These are phyloP conservation scores for Urtica urens DNA, from an alignment of 306 rosid genomes.

Conservation along the genomic window DNA sequence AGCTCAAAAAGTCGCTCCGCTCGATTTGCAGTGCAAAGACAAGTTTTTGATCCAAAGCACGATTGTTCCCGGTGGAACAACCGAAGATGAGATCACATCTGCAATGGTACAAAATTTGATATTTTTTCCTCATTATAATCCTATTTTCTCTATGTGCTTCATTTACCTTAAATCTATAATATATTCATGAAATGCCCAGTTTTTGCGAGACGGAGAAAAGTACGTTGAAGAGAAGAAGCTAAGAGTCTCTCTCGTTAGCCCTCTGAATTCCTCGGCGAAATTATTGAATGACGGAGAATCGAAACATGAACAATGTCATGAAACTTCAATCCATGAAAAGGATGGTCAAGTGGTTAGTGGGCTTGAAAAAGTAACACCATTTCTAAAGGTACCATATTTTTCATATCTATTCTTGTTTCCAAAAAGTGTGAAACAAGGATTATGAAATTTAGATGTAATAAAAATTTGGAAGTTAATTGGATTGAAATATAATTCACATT, in stretches of 20 bases:
- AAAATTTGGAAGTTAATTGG: too few species aligned
- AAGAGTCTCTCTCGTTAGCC: slow-evolving; percentile 50
- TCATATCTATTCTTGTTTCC: too few species aligned
- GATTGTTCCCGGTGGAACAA: slow-evolving; percentile 44
- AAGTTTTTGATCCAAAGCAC: slow-evolving; percentile 78
- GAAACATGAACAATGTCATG: slow-evolving; percentile 46
- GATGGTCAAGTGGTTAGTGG: slow-evolving; percentile 45
- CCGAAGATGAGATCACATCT: slow-evolving; percentile 65
- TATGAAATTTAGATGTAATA: too few species aligned
- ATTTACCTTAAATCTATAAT: too few species aligned
- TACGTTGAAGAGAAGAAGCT: slow-evolving; percentile 74
- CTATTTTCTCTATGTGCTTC: slow-evolving; percentile 5
- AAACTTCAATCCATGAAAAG: slow-evolving; percentile 34
- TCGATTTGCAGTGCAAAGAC: slow-evolving; percentile 78
- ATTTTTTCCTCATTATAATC: slow-evolving; percentile 9
- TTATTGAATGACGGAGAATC: slow-evolving; percentile 50
- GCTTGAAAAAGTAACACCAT: slow-evolving; percentile 64
- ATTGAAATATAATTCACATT: too few species aligned
- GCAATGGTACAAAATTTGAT: slow-evolving; percentile 37
- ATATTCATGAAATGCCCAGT: slow-evolving; percentile 28
- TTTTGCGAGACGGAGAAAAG: slow-evolving; percentile 53
- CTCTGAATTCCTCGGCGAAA: slow-evolving; percentile 58
- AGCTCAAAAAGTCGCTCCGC: slow-evolving; percentile 68
- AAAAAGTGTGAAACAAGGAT: too few species aligned
- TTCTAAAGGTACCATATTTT: slow-evolving; percentile 49